phyloP scores from a whole-genome alignment of 345 rosid genomes.

The Eucalyptus erythrocorys region DNA sequence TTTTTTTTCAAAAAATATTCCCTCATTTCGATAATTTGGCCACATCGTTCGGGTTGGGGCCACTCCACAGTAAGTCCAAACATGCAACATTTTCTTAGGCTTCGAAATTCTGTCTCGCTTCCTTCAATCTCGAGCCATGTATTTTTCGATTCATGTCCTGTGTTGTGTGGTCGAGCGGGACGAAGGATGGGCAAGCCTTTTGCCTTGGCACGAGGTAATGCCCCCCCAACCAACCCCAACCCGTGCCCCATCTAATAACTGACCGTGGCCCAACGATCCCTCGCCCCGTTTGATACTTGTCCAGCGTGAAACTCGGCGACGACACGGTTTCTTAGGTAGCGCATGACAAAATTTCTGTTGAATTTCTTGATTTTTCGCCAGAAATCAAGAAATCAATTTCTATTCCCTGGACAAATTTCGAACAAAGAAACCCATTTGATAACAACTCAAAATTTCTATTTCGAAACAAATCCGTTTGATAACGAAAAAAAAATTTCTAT shows the following conservation, averaged over 20 bases:
- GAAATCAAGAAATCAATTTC: too few relatives aligned
- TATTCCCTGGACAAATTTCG: too few relatives aligned
- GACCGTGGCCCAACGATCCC: not conserved
- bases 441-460: too few relatives aligned
- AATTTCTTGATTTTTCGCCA: too few relatives aligned
- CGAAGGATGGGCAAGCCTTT: not conserved
- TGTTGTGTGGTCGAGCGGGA: not conserved
- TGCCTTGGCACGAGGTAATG: not conserved
- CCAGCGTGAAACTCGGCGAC: not conserved
- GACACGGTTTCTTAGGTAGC: not conserved
- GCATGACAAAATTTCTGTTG: too few relatives aligned
- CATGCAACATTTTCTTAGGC: not conserved
- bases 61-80: rapidly evolving
- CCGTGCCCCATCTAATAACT: not conserved
- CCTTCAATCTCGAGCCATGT: not conserved
- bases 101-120: not conserved
- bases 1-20: too few relatives aligned
- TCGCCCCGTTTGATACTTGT: not conserved
- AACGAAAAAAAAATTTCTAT: too few relatives aligned
- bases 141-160: not conserved
- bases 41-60: not conserved
- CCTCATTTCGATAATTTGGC: not conserved
- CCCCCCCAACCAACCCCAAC: not conserved
- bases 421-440: too few relatives aligned
- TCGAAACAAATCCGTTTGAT: too few relatives aligned